phyloP scores from a whole-genome alignment of 306 rosid species.

The Senna siamea region DNA sequence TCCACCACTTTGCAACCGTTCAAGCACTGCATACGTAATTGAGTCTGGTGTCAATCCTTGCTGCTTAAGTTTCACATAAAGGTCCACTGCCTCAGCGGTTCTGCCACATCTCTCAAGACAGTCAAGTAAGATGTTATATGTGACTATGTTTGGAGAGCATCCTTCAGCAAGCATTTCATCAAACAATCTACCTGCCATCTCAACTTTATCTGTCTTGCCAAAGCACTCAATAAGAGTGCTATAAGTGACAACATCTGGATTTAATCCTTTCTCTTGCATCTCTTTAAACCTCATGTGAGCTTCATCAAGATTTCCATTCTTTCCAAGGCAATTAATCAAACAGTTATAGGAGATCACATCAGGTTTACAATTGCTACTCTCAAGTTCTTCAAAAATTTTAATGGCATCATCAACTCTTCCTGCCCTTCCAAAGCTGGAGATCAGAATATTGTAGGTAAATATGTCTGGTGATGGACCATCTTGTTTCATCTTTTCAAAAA shows the following conservation, averaged over 20 bases:
- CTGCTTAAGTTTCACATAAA: conserved; percentile 86
- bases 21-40: conserved; percentile 85
- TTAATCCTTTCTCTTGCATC: conserved; percentile 87
- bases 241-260: conserved; percentile 92
- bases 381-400: conserved; percentile 77
- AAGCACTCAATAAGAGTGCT: conserved; percentile 95
- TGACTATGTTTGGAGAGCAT: conserved; percentile 84
- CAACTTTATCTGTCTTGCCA: conserved; percentile 89
- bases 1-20: conserved; percentile 82
- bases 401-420: conserved; percentile 77
- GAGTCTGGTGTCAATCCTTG: conserved; percentile 89
- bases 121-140: conserved; percentile 87
- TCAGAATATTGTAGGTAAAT: conserved; percentile 87
- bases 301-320: conserved; percentile 93
- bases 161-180: conserved; percentile 79
- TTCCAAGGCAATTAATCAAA: conserved; percentile 93
- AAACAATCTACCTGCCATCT: conserved; percentile 82
- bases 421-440: conserved; percentile 81
- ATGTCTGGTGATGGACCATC: conserved; percentile 77
- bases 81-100: conserved; percentile 89
- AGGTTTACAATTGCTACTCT: conserved; percentile 66
- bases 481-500: conserved; percentile 79
- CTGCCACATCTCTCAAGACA: conserved; percentile 90
- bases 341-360: conserved; percentile 82
- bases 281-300: conserved; percentile 94